These are phyloP conservation scores for Coemansia sp. DNA, from an alignment of 192 early-diverging fungal species.

Conservation along the genomic window DNA sequence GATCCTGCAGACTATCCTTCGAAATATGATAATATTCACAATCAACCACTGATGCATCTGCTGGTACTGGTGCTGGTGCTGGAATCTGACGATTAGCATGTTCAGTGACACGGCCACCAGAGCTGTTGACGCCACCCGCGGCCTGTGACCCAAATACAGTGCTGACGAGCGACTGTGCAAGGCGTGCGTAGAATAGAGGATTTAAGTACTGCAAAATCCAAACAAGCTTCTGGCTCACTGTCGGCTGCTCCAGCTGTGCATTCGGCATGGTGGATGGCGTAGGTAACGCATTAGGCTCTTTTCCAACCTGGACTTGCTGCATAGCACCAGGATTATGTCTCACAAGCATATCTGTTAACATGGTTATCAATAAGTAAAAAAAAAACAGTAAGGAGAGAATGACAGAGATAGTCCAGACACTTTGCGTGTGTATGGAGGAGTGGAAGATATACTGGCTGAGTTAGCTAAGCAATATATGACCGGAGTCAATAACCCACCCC, in stretches of 20 bases:
- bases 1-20: background rate
- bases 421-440: too few species aligned
- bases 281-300: conserved; percentile 24
- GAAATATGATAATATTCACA: conserved; percentile 9
- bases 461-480: too few species aligned
- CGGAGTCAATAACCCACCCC: too few species aligned
- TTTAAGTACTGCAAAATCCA: conserved; percentile 42
- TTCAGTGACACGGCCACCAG: conserved; percentile 9
- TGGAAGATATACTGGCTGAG: too few species aligned
- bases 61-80: conserved; percentile 10
- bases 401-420: too few species aligned
- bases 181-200: conserved; percentile 46
- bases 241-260: conserved; percentile 1
- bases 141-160: conserved; percentile 28
- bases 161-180: conserved; percentile 37
- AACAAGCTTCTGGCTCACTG: conserved; percentile 18
- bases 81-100: conserved; percentile 1
- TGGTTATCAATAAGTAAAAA: background rate
- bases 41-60: conserved; percentile 26
- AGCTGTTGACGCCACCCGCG: background rate
- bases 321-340: background rate
- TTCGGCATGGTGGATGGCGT: conserved; percentile 31
- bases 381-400: too few species aligned
- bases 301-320: background rate
- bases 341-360: background rate